Conservation (phyloP, 306 rosid species). For the Rubus idaeus region DNA sequence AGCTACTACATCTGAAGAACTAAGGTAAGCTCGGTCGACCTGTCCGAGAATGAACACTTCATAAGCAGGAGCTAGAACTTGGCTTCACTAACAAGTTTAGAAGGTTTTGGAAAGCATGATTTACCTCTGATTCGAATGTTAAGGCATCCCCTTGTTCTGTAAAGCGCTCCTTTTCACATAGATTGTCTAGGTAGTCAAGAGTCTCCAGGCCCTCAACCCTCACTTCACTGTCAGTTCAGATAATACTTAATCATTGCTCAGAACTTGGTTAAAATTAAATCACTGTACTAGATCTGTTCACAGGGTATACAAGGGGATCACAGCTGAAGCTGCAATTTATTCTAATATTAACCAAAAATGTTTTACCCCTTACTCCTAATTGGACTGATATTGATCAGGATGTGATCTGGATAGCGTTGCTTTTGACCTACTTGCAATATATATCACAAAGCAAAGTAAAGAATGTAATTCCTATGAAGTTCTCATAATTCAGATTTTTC, state of each 20-base stretch:
- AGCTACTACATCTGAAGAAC: constrained; percentile 52
- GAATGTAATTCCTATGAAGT: neutral
- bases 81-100: neutral
- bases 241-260: constrained; percentile 18
- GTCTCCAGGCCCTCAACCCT: constrained; percentile 94
- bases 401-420: neutral
- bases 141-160: constrained; percentile 91
- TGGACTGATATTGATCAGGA: neutral
- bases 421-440: neutral
- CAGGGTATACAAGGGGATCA: neutral
- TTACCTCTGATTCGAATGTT: constrained; percentile 94
- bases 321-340: neutral
- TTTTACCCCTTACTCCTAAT: neutral
- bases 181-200: constrained; percentile 78
- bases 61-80: neutral
- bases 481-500: neutral
- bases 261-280: neutral
- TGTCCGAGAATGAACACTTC: constrained; percentile 24
- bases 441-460: neutral
- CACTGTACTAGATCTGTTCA: neutral
- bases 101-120: neutral
- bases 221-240: constrained; percentile 64
- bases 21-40: constrained; percentile 86
- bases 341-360: constrained; percentile 6
- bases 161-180: constrained; percentile 63